A percentile compares a stretch with the other conserved stretches of the same genome.
These are phyloP conservation scores for Ocimum tenuiflorum DNA, from an alignment of 257 asterid genomes.

Conservation along the genomic window DNA sequence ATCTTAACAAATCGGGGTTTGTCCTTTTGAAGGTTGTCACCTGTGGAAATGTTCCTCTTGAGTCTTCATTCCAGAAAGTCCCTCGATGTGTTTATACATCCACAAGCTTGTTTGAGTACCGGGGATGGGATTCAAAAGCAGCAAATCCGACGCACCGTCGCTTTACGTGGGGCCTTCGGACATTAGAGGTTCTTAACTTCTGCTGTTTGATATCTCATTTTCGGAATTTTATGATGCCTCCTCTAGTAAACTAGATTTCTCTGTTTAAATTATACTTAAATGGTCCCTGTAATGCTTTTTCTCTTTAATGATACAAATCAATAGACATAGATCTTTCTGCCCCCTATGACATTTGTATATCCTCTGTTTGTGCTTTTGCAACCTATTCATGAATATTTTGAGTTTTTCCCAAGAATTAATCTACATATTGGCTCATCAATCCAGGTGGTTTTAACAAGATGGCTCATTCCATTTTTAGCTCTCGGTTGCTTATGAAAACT, in stretches of 20 bases:
- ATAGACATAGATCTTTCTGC: neutral
- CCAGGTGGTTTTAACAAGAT: constrained; percentile 4
- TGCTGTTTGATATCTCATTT: neutral
- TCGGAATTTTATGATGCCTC: constrained; percentile 9
- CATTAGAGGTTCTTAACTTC: constrained; percentile 37
- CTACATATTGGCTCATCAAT: neutral
- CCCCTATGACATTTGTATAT: neutral
- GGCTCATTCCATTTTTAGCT: neutral
- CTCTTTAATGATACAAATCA: neutral
- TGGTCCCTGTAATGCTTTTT: neutral
- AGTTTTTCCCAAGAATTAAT: neutral
- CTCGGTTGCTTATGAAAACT: neutral
- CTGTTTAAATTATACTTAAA: neutral
- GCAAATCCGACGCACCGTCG: constrained; percentile 58
- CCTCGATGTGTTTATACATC: constrained; percentile 69
- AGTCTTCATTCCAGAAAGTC: constrained; percentile 62
- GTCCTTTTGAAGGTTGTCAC: constrained; percentile 52
- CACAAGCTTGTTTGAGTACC: constrained; percentile 57
- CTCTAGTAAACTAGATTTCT: neutral
- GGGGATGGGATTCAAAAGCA: constrained; percentile 68
- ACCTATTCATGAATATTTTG: neutral
- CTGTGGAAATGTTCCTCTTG: constrained; percentile 71
- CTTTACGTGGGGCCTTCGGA: constrained; percentile 63
- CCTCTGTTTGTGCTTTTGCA: neutral
- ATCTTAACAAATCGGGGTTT: constrained; percentile 6